Percentiles rank a stretch among this genome's conserved stretches.
Evolutionary conservation across 805 yeast species (phyloP).

Genomic region (Candida odintsovae): DNA sequence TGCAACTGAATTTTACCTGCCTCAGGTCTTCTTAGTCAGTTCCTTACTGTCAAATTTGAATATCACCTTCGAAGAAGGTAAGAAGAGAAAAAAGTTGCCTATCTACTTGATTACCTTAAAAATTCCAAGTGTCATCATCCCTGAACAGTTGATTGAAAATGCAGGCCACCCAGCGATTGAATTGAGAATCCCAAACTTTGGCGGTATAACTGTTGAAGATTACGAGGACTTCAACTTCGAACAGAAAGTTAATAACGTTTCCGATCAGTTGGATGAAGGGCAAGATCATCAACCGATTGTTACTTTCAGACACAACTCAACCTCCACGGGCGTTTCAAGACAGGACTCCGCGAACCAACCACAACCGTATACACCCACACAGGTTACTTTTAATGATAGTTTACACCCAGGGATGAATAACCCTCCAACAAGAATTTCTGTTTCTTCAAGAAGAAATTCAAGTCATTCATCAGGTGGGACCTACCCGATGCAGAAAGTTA

Average conservation of each 20-base stretch:
- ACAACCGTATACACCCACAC: not conserved
- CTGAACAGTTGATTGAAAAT: conserved; percentile 10
- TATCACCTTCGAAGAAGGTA: conserved; percentile 1
- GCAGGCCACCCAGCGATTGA: not conserved
- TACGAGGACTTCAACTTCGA: not conserved
- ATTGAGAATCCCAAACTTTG: not conserved
- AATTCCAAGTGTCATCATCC: conserved; percentile 18
- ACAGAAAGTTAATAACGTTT: not conserved
- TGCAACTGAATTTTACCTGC: conserved; percentile 14
- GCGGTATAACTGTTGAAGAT: not conserved
- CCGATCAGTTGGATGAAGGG: not conserved
- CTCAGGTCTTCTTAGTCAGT: conserved; percentile 17
- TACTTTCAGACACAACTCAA: not conserved
- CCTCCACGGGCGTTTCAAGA: not conserved
- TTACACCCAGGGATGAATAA: not conserved
- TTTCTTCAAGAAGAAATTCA: not conserved
- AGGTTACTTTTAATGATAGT: not conserved
- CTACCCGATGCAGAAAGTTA: not conserved
- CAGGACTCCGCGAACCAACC: not conserved
- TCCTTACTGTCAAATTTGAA: conserved; percentile 11
- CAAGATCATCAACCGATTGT: not conserved
- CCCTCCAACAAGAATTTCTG: not conserved
- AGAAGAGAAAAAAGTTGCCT: conserved; percentile 12
- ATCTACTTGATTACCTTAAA: conserved; percentile 14
- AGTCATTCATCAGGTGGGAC: not conserved